A percentile compares a stretch with the other conserved stretches of the same genome.
Conservation (phyloP, 305 asterid species). For the Stenogyne calaminthoides region DNA sequence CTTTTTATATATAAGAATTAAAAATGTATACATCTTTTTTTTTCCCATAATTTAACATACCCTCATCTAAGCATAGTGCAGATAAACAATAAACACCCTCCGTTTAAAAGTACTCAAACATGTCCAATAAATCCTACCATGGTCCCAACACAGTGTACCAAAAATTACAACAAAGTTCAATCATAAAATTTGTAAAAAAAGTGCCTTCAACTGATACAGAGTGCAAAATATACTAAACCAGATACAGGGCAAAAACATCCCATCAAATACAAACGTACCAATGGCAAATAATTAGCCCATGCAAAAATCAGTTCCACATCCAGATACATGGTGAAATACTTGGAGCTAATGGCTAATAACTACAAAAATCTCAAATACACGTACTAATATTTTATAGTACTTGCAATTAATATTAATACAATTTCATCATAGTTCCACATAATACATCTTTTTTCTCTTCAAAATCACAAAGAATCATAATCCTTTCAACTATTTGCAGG, state of each 20-base stretch:
- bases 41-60: no score
- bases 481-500: no score
- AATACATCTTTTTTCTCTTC: no score
- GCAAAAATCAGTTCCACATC: constrained; percentile 18
- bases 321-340: no score
- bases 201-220: constrained; percentile 30
- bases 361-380: no score
- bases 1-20: no score
- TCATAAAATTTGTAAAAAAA: constrained; percentile 6
- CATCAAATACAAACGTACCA: constrained; percentile 29
- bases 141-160: constrained; percentile 31
- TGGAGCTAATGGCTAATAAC: no score
- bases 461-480: no score
- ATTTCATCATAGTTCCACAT: no score
- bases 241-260: constrained; percentile 30
- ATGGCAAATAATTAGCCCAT: constrained; percentile 32
- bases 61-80: not conserved
- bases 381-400: no score
- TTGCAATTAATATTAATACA: no score
- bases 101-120: constrained; percentile 16
- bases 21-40: no score
- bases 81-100: constrained; percentile 13
- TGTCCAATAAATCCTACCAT: constrained; percentile 11
- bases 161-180: constrained; percentile 26
- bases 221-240: constrained; percentile 25